A percentile compares a stretch with the other conserved stretches of the same genome.
These are phyloP conservation scores for Chloropicon primus DNA, from an alignment of 139 green algal genomes.

Conservation along the genomic window DNA sequence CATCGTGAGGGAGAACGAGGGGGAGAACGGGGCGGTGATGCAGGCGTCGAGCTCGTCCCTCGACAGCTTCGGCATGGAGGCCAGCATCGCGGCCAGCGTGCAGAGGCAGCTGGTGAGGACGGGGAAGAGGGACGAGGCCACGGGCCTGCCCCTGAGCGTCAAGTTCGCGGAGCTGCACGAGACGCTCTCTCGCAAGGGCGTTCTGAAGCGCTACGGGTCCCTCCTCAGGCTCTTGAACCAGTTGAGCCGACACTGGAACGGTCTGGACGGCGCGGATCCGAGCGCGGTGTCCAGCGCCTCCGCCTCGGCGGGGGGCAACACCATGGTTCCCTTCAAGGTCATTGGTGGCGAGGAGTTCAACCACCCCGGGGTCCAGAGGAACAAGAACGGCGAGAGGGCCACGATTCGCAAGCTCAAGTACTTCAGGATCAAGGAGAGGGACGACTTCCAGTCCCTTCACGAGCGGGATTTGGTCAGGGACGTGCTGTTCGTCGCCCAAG, in stretches of 20 bases:
- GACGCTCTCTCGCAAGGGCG: neutral
- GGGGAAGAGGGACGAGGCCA: neutral
- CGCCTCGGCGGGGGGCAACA: neutral
- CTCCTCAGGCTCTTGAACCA: neutral
- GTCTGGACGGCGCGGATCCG: neutral
- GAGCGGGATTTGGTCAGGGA: conserved; percentile 72
- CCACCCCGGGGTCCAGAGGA: neutral
- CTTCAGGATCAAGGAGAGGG: neutral
- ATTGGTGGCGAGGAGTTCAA: neutral
- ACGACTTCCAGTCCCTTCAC: conserved; percentile 1
- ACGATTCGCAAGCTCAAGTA: neutral
- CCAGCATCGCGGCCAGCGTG: neutral
- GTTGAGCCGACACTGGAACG: neutral
- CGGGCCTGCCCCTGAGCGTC: neutral
- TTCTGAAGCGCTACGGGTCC: neutral
- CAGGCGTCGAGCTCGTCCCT: neutral
- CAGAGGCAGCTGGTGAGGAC: neutral
- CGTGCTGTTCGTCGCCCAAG: conserved; percentile 60
- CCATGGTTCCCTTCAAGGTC: neutral
- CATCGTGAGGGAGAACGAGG: neutral
- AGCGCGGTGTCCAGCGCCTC: too few relatives aligned
- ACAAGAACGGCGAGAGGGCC: neutral
- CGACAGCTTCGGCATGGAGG: neutral
- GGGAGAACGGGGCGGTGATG: neutral
- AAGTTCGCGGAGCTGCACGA: neutral